Percentiles rank a stretch among this genome's conserved stretches.
These are phyloP conservation scores for Rhizoclosmatium sp. DNA, from an alignment of 192 early-diverging fungal species.

Conservation along the genomic window DNA sequence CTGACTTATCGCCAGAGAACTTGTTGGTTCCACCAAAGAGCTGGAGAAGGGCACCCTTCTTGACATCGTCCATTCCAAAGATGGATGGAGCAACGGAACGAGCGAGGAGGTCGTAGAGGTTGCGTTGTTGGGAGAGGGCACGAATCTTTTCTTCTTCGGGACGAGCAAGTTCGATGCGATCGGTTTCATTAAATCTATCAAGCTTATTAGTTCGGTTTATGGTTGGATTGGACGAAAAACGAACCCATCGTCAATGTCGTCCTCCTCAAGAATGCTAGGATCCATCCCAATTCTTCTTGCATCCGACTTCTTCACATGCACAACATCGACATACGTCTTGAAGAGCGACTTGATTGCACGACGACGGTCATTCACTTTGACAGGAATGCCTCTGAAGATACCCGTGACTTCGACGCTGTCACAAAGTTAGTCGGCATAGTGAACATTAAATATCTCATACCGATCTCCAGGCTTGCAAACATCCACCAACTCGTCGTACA, in stretches of 20 bases:
- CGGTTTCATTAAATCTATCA: conserved; percentile 37
- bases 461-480: conserved; percentile 90
- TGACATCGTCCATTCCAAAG: conserved; percentile 96
- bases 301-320: conserved; percentile 87
- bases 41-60: conserved; percentile 94
- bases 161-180: conserved; percentile 49
- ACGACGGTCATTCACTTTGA: conserved; percentile 87
- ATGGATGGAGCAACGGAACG: conserved; percentile 88
- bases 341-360: conserved; percentile 90
- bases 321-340: conserved; percentile 94
- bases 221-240: neutral
- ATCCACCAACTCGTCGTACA: conserved; percentile 96
- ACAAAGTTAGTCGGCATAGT: neutral
- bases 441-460: conserved; percentile 35
- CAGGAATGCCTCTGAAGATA: conserved; percentile 91
- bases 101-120: conserved; percentile 84
- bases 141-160: conserved; percentile 69
- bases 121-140: conserved; percentile 66
- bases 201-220: neutral
- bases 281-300: conserved; percentile 74
- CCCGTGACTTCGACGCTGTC: conserved; percentile 87
- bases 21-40: conserved; percentile 96
- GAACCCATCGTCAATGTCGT: conserved; percentile 63
- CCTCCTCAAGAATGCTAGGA: conserved; percentile 51
- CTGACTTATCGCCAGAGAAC: conserved; percentile 71